Percentiles rank a stretch among this genome's conserved stretches.
phyloP scores from a whole-genome alignment of 2,329 filamentous ascomycete species.

The Achaetomium macrosporum region DNA sequence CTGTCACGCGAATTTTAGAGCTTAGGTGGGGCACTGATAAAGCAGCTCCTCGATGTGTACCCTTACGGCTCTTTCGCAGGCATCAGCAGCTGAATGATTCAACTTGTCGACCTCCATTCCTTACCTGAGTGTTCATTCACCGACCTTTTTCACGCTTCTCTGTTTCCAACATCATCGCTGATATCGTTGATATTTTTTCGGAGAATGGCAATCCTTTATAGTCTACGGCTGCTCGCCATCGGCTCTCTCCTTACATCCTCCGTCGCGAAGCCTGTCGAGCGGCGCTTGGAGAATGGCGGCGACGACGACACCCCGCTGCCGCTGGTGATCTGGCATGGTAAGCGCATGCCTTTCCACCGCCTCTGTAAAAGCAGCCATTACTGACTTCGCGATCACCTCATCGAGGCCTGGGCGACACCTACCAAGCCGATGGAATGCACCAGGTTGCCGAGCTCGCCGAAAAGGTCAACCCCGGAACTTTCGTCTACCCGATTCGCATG shows the following conservation, averaged over 20 bases:
- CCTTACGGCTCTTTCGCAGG: no score
- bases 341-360: conserved; percentile 2
- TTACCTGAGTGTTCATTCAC: not conserved
- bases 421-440: conserved; percentile 67
- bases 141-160: not conserved
- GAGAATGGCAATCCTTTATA: conserved; percentile 27
- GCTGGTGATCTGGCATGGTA: conserved; percentile 87
- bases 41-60: not conserved
- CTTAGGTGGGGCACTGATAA: not conserved
- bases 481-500: conserved; percentile 73
- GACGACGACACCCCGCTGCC: conserved; percentile 68
- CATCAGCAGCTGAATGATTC: conserved; percentile 1
- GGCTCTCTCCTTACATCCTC: conserved; percentile 31
- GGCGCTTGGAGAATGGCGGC: conserved; percentile 28
- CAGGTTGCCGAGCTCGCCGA: conserved; percentile 66
- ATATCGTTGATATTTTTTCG: not conserved
- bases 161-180: not conserved
- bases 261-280: conserved; percentile 27
- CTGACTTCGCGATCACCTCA: not conserved
- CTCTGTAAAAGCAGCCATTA: not conserved
- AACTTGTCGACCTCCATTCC: not conserved
- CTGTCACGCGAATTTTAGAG: not conserved
- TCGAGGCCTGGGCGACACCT: conserved; percentile 61
- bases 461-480: conserved; percentile 70
- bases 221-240: conserved; percentile 27